These are phyloP conservation scores for Blastocystis sp. DNA, from an alignment of 352 stramenopile genomes.

Conservation along the genomic window DNA sequence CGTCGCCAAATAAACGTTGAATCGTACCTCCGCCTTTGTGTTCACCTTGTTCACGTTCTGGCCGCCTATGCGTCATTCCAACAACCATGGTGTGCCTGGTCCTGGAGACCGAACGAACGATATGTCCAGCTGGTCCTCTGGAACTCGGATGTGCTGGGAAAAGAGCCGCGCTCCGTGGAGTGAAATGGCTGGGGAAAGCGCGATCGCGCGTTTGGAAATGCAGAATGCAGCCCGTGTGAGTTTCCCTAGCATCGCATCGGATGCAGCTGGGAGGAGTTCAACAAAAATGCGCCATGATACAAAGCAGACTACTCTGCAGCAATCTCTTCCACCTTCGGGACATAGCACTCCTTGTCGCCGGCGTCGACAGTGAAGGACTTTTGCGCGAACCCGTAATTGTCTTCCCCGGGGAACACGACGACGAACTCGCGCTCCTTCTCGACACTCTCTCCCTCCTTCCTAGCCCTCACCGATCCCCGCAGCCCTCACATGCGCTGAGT, in stretches of 20 bases:
- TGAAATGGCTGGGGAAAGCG: background rate
- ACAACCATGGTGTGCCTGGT: background rate
- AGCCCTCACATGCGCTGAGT: background rate
- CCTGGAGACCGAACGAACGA: constrained; percentile 61
- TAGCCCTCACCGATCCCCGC: no score
- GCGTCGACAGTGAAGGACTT: constrained; percentile 18
- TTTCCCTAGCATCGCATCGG: background rate
- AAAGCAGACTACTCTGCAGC: background rate
- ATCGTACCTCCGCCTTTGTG: constrained; percentile 70
- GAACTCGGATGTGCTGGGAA: constrained; percentile 30
- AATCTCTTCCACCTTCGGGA: background rate
- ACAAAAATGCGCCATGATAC: background rate
- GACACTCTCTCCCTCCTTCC: background rate
- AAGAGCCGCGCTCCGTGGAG: background rate
- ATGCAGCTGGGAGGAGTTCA: background rate
- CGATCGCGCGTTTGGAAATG: no score
- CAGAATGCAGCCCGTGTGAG: no score
- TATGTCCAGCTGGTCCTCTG: constrained; percentile 11
- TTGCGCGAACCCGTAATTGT: constrained; percentile 3
- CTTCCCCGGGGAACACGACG: constrained; percentile 8
- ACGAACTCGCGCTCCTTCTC: background rate
- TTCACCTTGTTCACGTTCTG: constrained; percentile 72
- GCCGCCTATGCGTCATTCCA: constrained; percentile 9
- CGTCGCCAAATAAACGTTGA: constrained; percentile 65
- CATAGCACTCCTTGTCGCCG: background rate